A percentile compares a stretch with the other conserved stretches of the same genome.
These are phyloP conservation scores for Penicillium psychrofluorescens DNA, from an alignment of 495 filamentous ascomycete genomes.

Conservation along the genomic window DNA sequence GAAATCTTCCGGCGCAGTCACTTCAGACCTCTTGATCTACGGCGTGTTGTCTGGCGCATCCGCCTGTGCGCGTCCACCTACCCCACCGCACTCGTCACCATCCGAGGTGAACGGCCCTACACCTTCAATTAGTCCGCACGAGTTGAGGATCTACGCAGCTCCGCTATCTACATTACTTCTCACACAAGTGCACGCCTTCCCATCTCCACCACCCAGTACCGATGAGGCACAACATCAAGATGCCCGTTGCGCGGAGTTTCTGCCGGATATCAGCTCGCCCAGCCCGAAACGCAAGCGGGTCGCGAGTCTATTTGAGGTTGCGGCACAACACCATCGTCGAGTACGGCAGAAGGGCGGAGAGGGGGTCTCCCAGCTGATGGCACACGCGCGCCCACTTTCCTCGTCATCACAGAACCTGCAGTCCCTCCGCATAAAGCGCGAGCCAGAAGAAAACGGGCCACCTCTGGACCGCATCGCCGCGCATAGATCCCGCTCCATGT, in stretches of 20 bases:
- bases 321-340: conserved; percentile 47
- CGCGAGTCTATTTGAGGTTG: conserved; percentile 51
- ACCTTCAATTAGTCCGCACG: conserved; percentile 11
- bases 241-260: conserved; percentile 28
- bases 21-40: conserved; percentile 52
- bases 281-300: conserved; percentile 50
- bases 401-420: conserved; percentile 27
- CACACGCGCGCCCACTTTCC: conserved; percentile 25
- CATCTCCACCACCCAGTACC: conserved; percentile 22
- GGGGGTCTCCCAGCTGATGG: conserved; percentile 50
- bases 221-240: conserved; percentile 9
- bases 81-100: conserved; percentile 41
- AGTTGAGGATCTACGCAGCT: conserved; percentile 35
- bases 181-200: conserved; percentile 27
- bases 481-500: conserved; percentile 31
- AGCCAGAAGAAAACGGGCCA: conserved; percentile 27
- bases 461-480: conserved; percentile 23
- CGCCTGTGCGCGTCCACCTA: conserved; percentile 30
- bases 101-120: conserved; percentile 14
- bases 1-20: conserved; percentile 10
- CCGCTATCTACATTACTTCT: conserved; percentile 29
- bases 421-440: conserved; percentile 29
- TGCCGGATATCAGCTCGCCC: conserved; percentile 34
- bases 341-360: conserved; percentile 49
- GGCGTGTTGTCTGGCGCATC: conserved; percentile 30